Evolutionary conservation across 192 early-diverging fungal species (phyloP).

Genomic region (Coemansia sp.): DNA sequence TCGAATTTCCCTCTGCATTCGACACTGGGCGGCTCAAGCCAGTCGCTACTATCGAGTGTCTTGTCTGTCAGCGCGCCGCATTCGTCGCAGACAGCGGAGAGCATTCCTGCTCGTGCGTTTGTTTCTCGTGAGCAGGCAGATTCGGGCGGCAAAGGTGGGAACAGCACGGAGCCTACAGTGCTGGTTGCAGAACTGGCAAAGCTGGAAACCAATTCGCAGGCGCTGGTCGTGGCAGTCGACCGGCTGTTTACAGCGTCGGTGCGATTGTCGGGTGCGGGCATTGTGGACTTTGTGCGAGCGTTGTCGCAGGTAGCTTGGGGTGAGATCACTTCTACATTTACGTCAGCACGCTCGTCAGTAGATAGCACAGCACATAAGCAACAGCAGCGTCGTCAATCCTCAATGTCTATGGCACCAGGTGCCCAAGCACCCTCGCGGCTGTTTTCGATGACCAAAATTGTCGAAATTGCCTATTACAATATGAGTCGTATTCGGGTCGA

Average conservation of each 20-base stretch:
- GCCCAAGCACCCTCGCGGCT: conserved; percentile 62
- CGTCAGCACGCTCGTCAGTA: not conserved
- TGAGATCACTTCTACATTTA: conserved; percentile 61
- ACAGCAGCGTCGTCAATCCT: not conserved
- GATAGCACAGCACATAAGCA: not conserved
- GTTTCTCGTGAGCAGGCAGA: conserved; percentile 36
- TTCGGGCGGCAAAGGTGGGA: conserved; percentile 30
- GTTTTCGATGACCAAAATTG: conserved; percentile 92
- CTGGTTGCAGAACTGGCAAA: conserved; percentile 62
- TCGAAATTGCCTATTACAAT: conserved; percentile 96
- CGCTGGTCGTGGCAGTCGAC: conserved; percentile 77
- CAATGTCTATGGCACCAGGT: not conserved
- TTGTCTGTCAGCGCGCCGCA: conserved; percentile 11
- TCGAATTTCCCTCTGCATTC: not conserved
- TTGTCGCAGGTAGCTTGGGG: conserved; percentile 84
- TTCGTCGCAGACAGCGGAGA: conserved; percentile 8
- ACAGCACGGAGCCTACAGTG: conserved; percentile 72
- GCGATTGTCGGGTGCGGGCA: conserved; percentile 74
- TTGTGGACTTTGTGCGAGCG: conserved; percentile 85
- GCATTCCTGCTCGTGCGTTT: conserved; percentile 54
- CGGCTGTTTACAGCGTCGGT: conserved; percentile 80
- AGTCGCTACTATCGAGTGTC: conserved; percentile 23
- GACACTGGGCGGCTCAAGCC: not conserved
- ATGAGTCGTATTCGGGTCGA: conserved; percentile 93
- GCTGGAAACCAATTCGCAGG: conserved; percentile 65